These are phyloP conservation scores for Tolypocladium cylindrosporum DNA, from an alignment of 2,329 filamentous ascomycete genomes.

Conservation along the genomic window DNA sequence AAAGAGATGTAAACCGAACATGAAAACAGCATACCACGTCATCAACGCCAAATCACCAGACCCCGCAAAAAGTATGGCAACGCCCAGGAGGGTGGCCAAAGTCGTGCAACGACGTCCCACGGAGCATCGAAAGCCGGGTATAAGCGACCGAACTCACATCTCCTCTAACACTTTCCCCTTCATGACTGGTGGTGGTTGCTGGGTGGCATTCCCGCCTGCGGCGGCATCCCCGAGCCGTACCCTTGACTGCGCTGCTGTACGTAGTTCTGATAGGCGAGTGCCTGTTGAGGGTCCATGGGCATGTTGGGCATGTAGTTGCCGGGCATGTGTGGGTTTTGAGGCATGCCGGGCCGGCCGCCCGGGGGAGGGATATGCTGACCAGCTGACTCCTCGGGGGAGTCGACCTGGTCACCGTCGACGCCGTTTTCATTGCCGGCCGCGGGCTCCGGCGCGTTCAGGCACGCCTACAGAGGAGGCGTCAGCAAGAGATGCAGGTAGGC, in stretches of 20 bases:
- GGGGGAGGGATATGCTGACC: slow-evolving; percentile 64
- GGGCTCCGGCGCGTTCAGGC: slow-evolving; percentile 91
- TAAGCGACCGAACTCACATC: slow-evolving; percentile 29
- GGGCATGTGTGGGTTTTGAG: slow-evolving; percentile 53
- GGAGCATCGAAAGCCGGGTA: slow-evolving; percentile 51
- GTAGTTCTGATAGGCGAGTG: slow-evolving; percentile 75
- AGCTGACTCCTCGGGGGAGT: slow-evolving; percentile 83
- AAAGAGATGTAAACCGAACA: slow-evolving; percentile 14
- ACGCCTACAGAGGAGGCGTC: slow-evolving; percentile 55
- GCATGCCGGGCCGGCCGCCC: slow-evolving; percentile 51
- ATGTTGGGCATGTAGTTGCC: slow-evolving; percentile 54
- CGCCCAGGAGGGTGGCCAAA: slow-evolving; percentile 15
- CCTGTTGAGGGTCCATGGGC: slow-evolving; percentile 65
- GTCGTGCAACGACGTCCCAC: slow-evolving; percentile 15
- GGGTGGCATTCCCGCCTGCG: slow-evolving; percentile 68
- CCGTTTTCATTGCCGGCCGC: slow-evolving; percentile 71
- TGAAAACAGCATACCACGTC: slow-evolving; percentile 22
- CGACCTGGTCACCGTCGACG: slow-evolving; percentile 69
- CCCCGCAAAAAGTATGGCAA: slow-evolving; percentile 28
- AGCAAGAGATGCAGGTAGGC: slow-evolving; percentile 12
- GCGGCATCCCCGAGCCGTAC: slow-evolving; percentile 69
- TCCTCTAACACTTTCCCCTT: slow-evolving; percentile 12
- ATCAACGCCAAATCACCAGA: slow-evolving; percentile 33
- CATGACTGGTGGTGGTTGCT: slow-evolving; percentile 74
- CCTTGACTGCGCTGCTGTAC: slow-evolving; percentile 61